These are phyloP conservation scores for Cercospora berteroae DNA, from an alignment of 2,329 filamentous ascomycete genomes.

Conservation along the genomic window DNA sequence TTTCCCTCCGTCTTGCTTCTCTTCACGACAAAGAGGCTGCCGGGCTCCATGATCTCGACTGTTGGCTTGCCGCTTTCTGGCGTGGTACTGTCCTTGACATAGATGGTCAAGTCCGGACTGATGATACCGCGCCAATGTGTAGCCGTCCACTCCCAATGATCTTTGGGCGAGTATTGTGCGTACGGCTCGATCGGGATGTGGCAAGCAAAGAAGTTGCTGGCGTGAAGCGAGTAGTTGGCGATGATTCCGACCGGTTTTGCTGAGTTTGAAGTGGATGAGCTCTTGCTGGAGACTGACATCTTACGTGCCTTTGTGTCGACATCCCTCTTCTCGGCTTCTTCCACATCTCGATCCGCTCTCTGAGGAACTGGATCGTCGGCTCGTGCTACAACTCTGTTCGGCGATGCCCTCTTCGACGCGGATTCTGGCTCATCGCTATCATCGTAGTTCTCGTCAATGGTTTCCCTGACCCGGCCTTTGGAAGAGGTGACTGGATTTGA, in stretches of 20 bases:
- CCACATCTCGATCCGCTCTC: background rate
- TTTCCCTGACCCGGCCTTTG: slow-evolving; percentile 16
- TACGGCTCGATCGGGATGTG: slow-evolving; percentile 62
- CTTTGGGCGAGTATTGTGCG: slow-evolving; percentile 75
- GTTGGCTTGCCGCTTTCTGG: slow-evolving; percentile 30
- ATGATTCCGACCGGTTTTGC: slow-evolving; percentile 70
- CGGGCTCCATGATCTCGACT: slow-evolving; percentile 44
- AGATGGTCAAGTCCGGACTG: slow-evolving; percentile 76
- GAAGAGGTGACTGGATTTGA: slow-evolving; percentile 2
- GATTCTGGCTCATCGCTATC: slow-evolving; percentile 20
- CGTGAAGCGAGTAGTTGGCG: slow-evolving; percentile 74
- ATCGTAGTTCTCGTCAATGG: slow-evolving; percentile 32
- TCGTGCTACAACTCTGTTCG: slow-evolving; percentile 6
- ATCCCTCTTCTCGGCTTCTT: slow-evolving; percentile 27
- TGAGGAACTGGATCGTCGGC: background rate
- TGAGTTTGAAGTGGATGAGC: slow-evolving; percentile 16
- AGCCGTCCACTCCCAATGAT: slow-evolving; percentile 98
- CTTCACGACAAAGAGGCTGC: slow-evolving; percentile 43
- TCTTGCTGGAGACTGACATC: slow-evolving; percentile 8
- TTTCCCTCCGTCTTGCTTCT: slow-evolving; percentile 38
- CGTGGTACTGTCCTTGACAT: slow-evolving; percentile 50
- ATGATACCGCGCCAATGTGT: slow-evolving; percentile 86
- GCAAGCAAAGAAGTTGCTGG: slow-evolving; percentile 72
- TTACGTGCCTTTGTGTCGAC: slow-evolving; percentile 21
- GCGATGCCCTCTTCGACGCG: slow-evolving; percentile 3